phyloP scores from a whole-genome alignment of 805 yeast species.

The Hanseniaspora lindneri region DNA sequence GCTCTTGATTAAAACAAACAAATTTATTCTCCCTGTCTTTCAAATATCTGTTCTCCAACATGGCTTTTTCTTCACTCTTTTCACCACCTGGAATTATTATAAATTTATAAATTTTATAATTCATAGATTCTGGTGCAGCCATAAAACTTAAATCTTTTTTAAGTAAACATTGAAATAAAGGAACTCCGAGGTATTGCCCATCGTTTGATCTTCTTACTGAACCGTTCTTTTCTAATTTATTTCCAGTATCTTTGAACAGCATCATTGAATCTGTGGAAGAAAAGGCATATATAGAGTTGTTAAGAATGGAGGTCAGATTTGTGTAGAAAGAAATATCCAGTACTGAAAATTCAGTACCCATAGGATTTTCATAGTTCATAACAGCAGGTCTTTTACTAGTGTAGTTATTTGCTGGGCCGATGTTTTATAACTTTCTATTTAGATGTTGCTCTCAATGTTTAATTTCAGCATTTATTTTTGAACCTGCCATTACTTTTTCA shows the following conservation, averaged over 20 bases:
- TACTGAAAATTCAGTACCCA: background rate
- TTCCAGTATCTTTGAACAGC: background rate
- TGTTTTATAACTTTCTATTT: no score
- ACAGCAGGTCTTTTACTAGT: background rate
- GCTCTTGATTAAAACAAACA: background rate
- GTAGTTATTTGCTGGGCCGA: background rate
- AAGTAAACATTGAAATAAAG: background rate
- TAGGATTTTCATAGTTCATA: background rate
- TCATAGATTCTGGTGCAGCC: background rate
- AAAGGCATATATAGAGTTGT: conserved; percentile 4
- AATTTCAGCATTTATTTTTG: no score
- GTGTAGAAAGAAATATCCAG: conserved; percentile 1
- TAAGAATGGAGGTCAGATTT: conserved; percentile 4
- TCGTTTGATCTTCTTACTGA: background rate
- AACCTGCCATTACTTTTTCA: no score
- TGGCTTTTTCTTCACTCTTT: background rate
- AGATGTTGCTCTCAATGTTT: no score
- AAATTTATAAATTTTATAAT: conserved; percentile 6
- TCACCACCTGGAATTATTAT: background rate
- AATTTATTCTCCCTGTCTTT: background rate
- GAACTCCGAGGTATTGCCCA: conserved; percentile 1
- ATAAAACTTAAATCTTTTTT: conserved; percentile 7
- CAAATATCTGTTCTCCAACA: background rate
- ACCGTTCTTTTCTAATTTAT: background rate
- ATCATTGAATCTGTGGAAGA: conserved; percentile 5